Conservation (phyloP, 108 stramenopile genomes). For the Pseudonitzschia multiseries region DNA sequence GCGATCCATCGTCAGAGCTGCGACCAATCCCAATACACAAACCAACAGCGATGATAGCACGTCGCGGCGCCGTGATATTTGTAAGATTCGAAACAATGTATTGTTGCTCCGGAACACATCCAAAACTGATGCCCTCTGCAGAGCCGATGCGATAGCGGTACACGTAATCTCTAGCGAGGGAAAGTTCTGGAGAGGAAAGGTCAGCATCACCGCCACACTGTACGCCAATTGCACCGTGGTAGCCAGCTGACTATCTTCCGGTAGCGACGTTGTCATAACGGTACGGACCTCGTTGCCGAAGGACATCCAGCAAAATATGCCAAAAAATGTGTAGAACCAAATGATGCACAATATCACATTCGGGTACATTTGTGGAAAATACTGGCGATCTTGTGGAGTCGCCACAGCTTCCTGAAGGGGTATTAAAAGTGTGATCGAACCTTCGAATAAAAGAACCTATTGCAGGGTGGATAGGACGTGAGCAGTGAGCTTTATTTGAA, state of each 20-base stretch:
- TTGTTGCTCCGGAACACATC: background rate
- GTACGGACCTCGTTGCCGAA: constrained; percentile 47
- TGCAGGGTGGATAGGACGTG: too few relatives aligned
- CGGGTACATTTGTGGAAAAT: constrained; percentile 44
- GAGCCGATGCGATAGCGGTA: background rate
- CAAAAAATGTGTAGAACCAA: constrained; percentile 48
- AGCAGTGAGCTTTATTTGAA: background rate
- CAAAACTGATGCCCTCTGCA: background rate
- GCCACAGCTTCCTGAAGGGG: constrained; percentile 56
- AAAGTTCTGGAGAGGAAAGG: constrained; percentile 62
- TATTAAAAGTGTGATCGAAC: constrained; percentile 55
- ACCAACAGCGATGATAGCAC: constrained; percentile 39
- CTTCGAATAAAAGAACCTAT: constrained; percentile 49
- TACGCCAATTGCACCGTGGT: constrained; percentile 55
- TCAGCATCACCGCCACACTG: constrained; percentile 52
- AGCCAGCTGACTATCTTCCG: constrained; percentile 32
- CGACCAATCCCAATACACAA: constrained; percentile 42
- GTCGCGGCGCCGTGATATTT: constrained; percentile 9
- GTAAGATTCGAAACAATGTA: background rate
- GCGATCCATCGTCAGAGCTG: constrained; percentile 45
- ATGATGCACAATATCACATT: constrained; percentile 45
- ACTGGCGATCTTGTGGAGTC: constrained; percentile 23
- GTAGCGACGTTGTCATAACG: constrained; percentile 51
- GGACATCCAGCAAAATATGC: constrained; percentile 46
- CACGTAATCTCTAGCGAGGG: constrained; percentile 51